phyloP scores from a whole-genome alignment of 208 protist species.

The Sergeia podlipaevii region DNA sequence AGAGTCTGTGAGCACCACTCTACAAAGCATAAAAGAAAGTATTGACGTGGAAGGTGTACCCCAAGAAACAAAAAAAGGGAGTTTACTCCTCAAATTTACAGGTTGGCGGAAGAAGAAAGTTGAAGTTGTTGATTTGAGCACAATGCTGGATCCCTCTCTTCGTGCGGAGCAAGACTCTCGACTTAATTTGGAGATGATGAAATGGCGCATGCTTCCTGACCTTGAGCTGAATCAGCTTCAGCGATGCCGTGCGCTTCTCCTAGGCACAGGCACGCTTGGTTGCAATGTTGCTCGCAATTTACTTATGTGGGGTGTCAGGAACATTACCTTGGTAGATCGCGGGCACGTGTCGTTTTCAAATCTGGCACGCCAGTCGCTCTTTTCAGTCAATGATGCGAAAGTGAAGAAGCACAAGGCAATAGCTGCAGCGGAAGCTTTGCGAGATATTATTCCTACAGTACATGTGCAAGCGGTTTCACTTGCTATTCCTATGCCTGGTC shows the following conservation, averaged over 20 bases:
- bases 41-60: slow-evolving; percentile 3
- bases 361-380: slow-evolving; percentile 91
- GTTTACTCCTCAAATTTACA: slow-evolving; percentile 18
- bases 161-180: slow-evolving; percentile 61
- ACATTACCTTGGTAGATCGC: slow-evolving; percentile 96
- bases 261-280: slow-evolving; percentile 98
- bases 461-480: slow-evolving; percentile 44
- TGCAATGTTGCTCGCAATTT: slow-evolving; percentile 97
- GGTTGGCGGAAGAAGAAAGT: slow-evolving; percentile 42
- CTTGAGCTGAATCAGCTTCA: slow-evolving; percentile 89
- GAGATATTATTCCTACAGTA: slow-evolving; percentile 87
- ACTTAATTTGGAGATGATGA: slow-evolving; percentile 97
- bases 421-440: slow-evolving; percentile 86
- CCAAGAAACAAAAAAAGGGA: slow-evolving; percentile 1
- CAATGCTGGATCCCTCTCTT: slow-evolving; percentile 85
- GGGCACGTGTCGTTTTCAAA: slow-evolving; percentile 96
- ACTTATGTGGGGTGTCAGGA: slow-evolving; percentile 95
- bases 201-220: slow-evolving; percentile 95
- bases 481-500: slow-evolving; percentile 98
- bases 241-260: slow-evolving; percentile 90
- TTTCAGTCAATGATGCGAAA: slow-evolving; percentile 78
- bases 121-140: slow-evolving; percentile 52
- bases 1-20: slow-evolving; percentile 1
- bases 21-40: background rate
- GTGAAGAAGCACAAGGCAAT: slow-evolving; percentile 81